phyloP scores from a whole-genome alignment of 1,284 basidiomycete species.

The Leccinum subfulvum region DNA sequence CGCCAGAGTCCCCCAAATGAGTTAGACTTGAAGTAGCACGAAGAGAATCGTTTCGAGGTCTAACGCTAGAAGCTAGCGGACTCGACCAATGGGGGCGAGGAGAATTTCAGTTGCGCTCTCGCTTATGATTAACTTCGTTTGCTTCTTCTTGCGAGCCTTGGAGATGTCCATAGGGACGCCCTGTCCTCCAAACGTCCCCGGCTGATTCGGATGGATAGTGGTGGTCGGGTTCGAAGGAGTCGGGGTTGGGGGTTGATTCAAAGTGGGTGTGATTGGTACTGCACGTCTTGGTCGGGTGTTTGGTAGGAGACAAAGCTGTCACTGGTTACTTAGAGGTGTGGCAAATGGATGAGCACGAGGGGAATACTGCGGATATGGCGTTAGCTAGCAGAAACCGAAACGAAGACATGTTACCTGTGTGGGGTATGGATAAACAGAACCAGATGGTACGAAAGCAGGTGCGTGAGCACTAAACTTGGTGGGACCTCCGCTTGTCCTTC shows the following conservation, averaged over 20 bases:
- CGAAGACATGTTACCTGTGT: slow-evolving; percentile 41
- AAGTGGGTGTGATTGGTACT: too few species aligned
- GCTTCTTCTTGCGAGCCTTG: slow-evolving; percentile 29
- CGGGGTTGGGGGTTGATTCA: too few species aligned
- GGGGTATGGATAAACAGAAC: slow-evolving; percentile 53
- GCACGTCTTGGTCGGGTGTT: slow-evolving; percentile 67
- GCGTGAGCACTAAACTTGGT: slow-evolving; percentile 71
- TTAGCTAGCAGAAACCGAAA: slow-evolving; percentile 8
- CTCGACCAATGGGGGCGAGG: slow-evolving; percentile 51
- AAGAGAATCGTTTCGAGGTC: slow-evolving; percentile 14
- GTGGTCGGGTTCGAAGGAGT: too few species aligned
- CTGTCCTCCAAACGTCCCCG: too few species aligned
- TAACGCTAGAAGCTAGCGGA: slow-evolving; percentile 16
- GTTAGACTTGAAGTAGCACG: slow-evolving; percentile 21
- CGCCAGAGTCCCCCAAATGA: slow-evolving; percentile 12
- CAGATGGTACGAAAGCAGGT: slow-evolving; percentile 71
- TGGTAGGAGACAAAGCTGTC: slow-evolving; percentile 92
- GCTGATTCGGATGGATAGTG: too few species aligned
- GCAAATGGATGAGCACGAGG: slow-evolving; percentile 48
- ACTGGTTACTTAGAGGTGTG: slow-evolving; percentile 49
- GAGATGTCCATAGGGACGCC: too few species aligned
- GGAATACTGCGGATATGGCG: slow-evolving; percentile 48
- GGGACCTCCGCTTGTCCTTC: slow-evolving; percentile 50
- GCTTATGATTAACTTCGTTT: slow-evolving; percentile 40
- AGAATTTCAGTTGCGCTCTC: slow-evolving; percentile 61